Conservation (phyloP, 2,329 filamentous ascomycete species). For the Aspergillus persii region DNA sequence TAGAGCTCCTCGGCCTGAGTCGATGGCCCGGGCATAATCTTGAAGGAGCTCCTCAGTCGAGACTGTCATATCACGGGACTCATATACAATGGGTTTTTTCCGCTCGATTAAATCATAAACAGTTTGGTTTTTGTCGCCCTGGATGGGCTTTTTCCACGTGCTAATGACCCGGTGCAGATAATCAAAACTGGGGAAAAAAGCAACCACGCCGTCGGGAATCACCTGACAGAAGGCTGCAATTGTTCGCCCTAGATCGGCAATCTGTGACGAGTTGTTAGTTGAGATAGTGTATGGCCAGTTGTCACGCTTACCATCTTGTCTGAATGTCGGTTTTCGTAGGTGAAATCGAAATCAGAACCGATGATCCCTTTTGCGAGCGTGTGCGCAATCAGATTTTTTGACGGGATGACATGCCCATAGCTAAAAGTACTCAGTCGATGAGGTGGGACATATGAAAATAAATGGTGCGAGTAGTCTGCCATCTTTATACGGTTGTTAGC, state of each 20-base stretch:
- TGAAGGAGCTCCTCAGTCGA: conserved; percentile 67
- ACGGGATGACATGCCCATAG: conserved; percentile 90
- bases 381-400: conserved; percentile 75
- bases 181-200: conserved; percentile 94
- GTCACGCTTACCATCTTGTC: conserved; percentile 52
- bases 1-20: conserved; percentile 64
- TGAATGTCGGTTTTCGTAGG: conserved; percentile 73
- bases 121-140: conserved; percentile 26
- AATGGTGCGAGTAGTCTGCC: conserved; percentile 79
- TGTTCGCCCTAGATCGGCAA: conserved; percentile 70
- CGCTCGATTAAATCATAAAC: conserved; percentile 31
- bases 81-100: conserved; percentile 52
- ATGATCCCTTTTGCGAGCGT: conserved; percentile 57
- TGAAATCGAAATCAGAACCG: conserved; percentile 73
- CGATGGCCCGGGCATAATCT: conserved; percentile 70
- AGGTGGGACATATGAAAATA: conserved; percentile 72
- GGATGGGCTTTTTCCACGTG: conserved; percentile 55
- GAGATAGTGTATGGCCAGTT: neutral
- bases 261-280: conserved; percentile 33
- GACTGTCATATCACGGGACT: conserved; percentile 44
- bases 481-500: conserved; percentile 51
- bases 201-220: conserved; percentile 85
- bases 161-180: conserved; percentile 75
- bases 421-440: conserved; percentile 74
- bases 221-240: conserved; percentile 68